phyloP scores from a whole-genome alignment of 2,329 filamentous ascomycete species.

The Aspergillus aculeatus region DNA sequence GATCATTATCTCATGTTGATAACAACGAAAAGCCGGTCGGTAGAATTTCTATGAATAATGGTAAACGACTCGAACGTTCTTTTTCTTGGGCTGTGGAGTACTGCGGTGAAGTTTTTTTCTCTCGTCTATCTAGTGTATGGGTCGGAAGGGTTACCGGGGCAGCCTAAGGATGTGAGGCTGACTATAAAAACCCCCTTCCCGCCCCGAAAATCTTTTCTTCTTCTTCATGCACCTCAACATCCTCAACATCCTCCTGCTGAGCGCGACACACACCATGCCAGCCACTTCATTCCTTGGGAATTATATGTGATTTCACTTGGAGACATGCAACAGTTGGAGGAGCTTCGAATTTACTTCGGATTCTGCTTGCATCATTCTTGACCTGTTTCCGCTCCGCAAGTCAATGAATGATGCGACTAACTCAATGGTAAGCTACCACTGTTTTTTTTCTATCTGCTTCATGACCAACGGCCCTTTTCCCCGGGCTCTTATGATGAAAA shows the following conservation, averaged over 20 bases:
- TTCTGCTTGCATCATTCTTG: neutral
- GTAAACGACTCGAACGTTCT: neutral
- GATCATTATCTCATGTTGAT: neutral
- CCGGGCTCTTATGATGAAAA: conserved; percentile 41
- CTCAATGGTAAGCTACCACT: neutral
- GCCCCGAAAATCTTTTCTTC: conserved; percentile 28
- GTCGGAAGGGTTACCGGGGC: conserved; percentile 30
- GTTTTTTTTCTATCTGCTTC: neutral
- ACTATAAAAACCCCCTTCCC: conserved; percentile 30
- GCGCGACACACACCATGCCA: neutral
- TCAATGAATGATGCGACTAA: neutral
- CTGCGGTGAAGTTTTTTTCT: conserved; percentile 14
- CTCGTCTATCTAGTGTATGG: conserved; percentile 25
- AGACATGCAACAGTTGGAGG: neutral
- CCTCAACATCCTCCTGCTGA: neutral
- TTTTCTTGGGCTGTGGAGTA: conserved; percentile 7
- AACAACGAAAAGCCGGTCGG: neutral
- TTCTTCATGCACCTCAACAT: conserved; percentile 15
- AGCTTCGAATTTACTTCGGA: too few species aligned
- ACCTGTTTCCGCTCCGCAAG: neutral
- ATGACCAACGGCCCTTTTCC: conserved; percentile 21
- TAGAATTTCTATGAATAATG: conserved; percentile 6
- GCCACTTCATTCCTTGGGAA: neutral
- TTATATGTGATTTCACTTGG: neutral
- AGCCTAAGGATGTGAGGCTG: conserved; percentile 29